Evolutionary conservation across 306 rosid genomes (phyloP).

Genomic region (Ormosia emarginata): DNA sequence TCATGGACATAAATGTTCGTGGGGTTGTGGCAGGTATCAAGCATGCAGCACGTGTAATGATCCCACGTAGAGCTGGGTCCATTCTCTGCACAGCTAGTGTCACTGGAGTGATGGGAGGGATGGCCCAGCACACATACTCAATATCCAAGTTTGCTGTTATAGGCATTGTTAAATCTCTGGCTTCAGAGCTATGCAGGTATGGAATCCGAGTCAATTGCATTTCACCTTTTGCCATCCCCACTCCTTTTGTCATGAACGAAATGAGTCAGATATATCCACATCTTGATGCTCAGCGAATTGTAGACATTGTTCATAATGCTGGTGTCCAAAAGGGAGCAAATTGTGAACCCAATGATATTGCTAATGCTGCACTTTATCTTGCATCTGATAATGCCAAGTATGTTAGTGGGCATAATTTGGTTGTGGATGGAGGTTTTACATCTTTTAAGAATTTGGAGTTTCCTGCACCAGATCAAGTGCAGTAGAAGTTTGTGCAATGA

Average conservation of each 20-base stretch:
- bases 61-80: constrained; percentile 59
- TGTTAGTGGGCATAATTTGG: constrained; percentile 76
- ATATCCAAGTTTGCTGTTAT: constrained; percentile 67
- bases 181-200: constrained; percentile 59
- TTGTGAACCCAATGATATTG: constrained; percentile 72
- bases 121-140: constrained; percentile 69
- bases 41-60: constrained; percentile 85
- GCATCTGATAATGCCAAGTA: constrained; percentile 79
- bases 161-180: constrained; percentile 70
- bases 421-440: constrained; percentile 89
- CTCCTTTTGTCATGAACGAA: constrained; percentile 50
- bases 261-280: constrained; percentile 49
- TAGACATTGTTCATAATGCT: constrained; percentile 37
- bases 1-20: constrained; percentile 69
- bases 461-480: constrained; percentile 49
- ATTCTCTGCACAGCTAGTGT: constrained; percentile 85
- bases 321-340: constrained; percentile 60
- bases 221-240: constrained; percentile 77
- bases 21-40: constrained; percentile 76
- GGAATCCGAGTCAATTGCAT: constrained; percentile 76
- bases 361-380: constrained; percentile 81
- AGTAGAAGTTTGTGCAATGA: constrained; percentile 22
- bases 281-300: constrained; percentile 31
- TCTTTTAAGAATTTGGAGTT: constrained; percentile 61
- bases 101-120: constrained; percentile 73